A percentile compares a stretch with the other conserved stretches of the same genome.
Evolutionary conservation across 192 early-diverging fungal genomes (phyloP).

Genomic region (Coemansia sp.): DNA sequence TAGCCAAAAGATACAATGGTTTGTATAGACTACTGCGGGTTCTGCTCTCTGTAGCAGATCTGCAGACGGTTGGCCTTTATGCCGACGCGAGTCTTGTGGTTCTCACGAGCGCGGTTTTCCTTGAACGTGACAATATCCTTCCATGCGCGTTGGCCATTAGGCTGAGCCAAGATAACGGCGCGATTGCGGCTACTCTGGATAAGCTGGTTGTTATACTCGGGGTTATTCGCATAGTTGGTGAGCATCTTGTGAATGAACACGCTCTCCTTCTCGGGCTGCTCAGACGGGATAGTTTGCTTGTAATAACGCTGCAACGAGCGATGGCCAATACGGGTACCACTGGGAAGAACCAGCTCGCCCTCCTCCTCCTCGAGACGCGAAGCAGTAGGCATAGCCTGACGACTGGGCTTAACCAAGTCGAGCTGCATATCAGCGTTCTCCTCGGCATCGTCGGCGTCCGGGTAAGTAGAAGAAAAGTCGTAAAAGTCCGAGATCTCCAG

Average conservation of each 20-base stretch:
- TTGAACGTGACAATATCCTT: conserved; percentile 59
- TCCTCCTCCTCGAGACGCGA: conserved; percentile 72
- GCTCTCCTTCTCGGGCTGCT: conserved; percentile 69
- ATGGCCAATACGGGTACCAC: conserved; percentile 80
- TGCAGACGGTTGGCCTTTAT: conserved; percentile 84
- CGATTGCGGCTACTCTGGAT: conserved; percentile 35
- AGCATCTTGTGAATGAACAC: conserved; percentile 78
- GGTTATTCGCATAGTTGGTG: conserved; percentile 64
- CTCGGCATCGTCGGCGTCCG: conserved; percentile 55
- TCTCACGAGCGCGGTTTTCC: conserved; percentile 60
- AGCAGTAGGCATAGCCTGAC: conserved; percentile 17
- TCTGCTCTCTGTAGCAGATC: conserved; percentile 83
- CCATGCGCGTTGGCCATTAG: conserved; percentile 40
- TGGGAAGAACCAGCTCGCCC: conserved; percentile 85
- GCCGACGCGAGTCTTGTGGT: conserved; percentile 68
- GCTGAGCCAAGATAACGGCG: conserved; percentile 45
- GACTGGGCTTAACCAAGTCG: conserved; percentile 27
- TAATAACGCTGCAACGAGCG: conserved; percentile 80
- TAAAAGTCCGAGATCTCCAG: conserved; percentile 94
- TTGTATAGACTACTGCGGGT: conserved; percentile 45
- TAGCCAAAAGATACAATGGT: not conserved
- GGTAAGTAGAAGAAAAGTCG: conserved; percentile 89
- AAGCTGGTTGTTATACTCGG: conserved; percentile 39
- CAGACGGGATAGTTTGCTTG: conserved; percentile 68
- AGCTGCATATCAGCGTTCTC: conserved; percentile 52